phyloP scores from a whole-genome alignment of 768 basidiomycete species.

The Hypsizygus marmoreus region DNA sequence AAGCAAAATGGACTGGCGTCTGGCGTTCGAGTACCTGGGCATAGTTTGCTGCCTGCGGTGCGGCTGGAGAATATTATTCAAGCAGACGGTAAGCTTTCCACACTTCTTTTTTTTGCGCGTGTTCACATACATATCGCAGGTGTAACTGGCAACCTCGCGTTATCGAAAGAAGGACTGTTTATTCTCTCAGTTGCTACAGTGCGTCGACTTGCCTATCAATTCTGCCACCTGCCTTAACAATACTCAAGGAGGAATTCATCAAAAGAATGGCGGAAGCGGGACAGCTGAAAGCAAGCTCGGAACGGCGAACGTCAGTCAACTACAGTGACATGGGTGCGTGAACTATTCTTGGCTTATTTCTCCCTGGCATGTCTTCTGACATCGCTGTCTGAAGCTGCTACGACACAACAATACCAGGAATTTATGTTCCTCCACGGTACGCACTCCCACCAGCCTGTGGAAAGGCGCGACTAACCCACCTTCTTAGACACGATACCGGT shows the following conservation, averaged over 20 bases:
- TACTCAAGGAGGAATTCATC: conserved; percentile 78
- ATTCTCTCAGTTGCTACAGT: conserved; percentile 79
- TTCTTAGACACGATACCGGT: conserved; percentile 65
- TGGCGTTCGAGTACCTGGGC: conserved; percentile 54
- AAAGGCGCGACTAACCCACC: conserved; percentile 6
- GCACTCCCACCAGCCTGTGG: neutral
- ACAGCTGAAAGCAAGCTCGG: conserved; percentile 61
- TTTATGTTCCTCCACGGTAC: conserved; percentile 73
- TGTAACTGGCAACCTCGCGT: conserved; percentile 58
- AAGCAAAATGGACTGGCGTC: conserved; percentile 27
- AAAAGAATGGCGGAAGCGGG: conserved; percentile 73
- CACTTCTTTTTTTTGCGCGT: conserved; percentile 8
- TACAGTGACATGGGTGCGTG: conserved; percentile 77
- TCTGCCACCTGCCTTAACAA: conserved; percentile 6
- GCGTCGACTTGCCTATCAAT: conserved; percentile 18
- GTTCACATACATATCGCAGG: conserved; percentile 34
- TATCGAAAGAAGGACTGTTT: conserved; percentile 78
- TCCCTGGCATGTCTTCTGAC: conserved; percentile 4
- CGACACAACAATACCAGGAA: conserved; percentile 63
- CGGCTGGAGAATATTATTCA: conserved; percentile 78
- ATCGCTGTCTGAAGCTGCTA: too few species aligned
- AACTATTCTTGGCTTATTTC: conserved; percentile 6
- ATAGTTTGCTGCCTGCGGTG: conserved; percentile 64
- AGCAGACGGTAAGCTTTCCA: conserved; percentile 60
- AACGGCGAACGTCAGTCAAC: conserved; percentile 58